These are phyloP conservation scores for Globisporangium recalcitrans DNA, from an alignment of 352 stramenopile species.

Conservation along the genomic window DNA sequence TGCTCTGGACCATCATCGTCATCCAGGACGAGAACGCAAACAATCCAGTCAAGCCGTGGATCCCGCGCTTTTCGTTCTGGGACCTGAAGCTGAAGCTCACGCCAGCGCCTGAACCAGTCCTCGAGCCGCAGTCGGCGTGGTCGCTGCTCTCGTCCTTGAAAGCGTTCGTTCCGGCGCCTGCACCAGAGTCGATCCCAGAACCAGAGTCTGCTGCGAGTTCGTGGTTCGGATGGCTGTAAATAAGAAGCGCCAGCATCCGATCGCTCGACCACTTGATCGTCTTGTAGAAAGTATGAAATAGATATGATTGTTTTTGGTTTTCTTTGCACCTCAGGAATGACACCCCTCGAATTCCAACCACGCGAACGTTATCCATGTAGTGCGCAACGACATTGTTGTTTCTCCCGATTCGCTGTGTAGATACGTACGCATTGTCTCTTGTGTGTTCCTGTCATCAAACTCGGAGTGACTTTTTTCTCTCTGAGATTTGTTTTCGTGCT, in stretches of 20 bases:
- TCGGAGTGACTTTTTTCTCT: too few species aligned
- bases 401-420: too few species aligned
- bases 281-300: too few species aligned
- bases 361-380: too few species aligned
- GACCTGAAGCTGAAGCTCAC: not conserved
- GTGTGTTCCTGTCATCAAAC: too few species aligned
- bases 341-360: too few species aligned
- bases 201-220: not conserved
- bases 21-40: constrained; percentile 4
- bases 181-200: not conserved
- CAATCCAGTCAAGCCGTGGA: constrained; percentile 6
- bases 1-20: constrained; percentile 10
- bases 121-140: not conserved
- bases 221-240: constrained; percentile 6
- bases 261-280: too few species aligned
- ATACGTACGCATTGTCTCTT: too few species aligned
- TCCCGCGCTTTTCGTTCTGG: constrained; percentile 8
- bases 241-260: not conserved
- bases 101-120: not conserved
- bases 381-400: too few species aligned
- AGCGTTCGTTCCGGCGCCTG: not conserved
- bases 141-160: constrained; percentile 5
- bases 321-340: too few species aligned
- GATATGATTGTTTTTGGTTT: too few species aligned
- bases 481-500: too few species aligned